A percentile compares a stretch with the other conserved stretches of the same genome.
phyloP scores from a whole-genome alignment of 148 eudicot species.

The Rhododendron ovatum region DNA sequence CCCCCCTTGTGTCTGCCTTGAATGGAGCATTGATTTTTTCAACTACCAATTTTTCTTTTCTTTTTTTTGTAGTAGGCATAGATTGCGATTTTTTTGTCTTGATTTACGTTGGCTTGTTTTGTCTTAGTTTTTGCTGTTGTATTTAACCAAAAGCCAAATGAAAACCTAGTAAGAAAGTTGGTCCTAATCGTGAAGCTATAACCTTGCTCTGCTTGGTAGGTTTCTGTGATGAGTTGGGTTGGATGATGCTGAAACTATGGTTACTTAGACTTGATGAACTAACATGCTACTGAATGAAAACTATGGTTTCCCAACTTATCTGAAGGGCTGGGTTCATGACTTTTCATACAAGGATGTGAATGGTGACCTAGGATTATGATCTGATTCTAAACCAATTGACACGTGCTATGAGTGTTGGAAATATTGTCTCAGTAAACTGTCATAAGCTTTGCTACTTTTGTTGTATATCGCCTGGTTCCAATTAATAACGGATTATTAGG shows the following conservation, averaged over 20 bases:
- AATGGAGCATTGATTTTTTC: neutral
- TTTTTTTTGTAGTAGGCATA: neutral
- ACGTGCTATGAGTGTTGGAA: neutral
- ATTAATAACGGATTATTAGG: neutral
- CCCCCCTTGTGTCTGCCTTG: no score
- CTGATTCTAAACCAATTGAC: neutral
- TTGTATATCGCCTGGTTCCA: neutral
- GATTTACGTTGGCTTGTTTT: neutral
- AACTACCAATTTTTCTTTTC: neutral
- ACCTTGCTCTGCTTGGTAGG: neutral
- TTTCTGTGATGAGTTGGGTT: neutral
- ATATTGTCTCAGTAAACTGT: neutral
- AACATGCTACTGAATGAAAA: neutral
- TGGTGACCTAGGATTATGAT: neutral
- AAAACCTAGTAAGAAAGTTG: neutral
- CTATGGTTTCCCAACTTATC: neutral
- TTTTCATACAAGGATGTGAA: neutral
- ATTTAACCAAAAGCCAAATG: neutral
- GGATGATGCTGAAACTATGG: slow-evolving; percentile 3
- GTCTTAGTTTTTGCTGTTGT: neutral
- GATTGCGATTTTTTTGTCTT: neutral
- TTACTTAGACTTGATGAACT: neutral
- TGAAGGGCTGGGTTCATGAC: neutral
- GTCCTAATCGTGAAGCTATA: neutral
- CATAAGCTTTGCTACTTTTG: neutral